A percentile compares a stretch with the other conserved stretches of the same genome.
phyloP scores from a whole-genome alignment of 2,329 filamentous ascomycete species.

The Botrytis porri region DNA sequence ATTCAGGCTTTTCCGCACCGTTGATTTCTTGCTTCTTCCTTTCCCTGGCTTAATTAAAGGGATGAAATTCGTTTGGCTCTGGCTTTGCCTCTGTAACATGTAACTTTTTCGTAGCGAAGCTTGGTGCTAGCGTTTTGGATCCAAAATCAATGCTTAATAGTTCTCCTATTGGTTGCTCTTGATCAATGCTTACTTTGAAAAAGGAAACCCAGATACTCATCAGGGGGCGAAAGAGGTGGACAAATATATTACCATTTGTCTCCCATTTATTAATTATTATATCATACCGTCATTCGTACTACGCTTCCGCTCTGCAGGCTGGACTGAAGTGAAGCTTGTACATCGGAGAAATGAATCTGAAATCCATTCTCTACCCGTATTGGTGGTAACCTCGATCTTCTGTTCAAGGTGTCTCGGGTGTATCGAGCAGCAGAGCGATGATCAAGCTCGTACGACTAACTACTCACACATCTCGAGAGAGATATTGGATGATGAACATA shows the following conservation, averaged over 20 bases:
- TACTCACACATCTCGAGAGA: background rate
- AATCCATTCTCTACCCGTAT: background rate
- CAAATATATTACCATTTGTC: background rate
- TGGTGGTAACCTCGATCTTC: background rate
- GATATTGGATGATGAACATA: background rate
- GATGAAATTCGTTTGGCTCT: constrained; percentile 18
- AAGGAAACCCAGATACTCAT: background rate
- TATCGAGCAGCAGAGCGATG: background rate
- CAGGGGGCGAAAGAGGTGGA: constrained; percentile 1
- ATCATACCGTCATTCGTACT: background rate
- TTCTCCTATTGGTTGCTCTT: constrained; percentile 5
- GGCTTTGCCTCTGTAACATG: background rate
- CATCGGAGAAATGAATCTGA: background rate
- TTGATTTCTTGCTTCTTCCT: constrained; percentile 12
- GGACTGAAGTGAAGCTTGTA: background rate
- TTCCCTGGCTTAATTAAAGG: constrained; percentile 15
- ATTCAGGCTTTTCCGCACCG: background rate
- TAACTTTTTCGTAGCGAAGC: constrained; percentile 16
- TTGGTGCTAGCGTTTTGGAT: constrained; percentile 13
- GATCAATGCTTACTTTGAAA: background rate
- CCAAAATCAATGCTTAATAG: background rate
- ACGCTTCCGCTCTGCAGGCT: background rate
- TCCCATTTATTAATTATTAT: background rate
- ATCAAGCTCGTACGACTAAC: background rate
- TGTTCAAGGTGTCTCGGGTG: background rate